Base-by-base conservation (phyloP, 1,284 basidiomycete species). In the Meira nashicola region DNA sequence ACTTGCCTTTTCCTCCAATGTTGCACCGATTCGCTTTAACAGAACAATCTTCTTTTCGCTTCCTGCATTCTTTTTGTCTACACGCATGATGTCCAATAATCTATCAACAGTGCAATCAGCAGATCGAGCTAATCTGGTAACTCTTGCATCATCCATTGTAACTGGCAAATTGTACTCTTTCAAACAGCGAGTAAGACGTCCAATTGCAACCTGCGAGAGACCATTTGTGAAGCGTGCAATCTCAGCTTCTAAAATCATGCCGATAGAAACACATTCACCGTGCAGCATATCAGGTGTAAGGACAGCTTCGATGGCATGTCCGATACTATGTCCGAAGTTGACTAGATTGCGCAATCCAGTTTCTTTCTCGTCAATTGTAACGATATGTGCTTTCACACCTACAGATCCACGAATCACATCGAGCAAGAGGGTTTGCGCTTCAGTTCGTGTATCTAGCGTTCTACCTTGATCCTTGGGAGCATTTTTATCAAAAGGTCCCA, bases 41-140 rank as follows among this genome's bases (percentile, higher is more conserved):
- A 98, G 83, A 49, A 98, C 95, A 63, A 98, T 86, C 82, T 95
- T 96, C 83, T 95, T 96, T 71, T 87, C 86, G 43, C 58, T 84
- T 74, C 57, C 94, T 59, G 87, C 87, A 79, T 98, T 98, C 84
- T 99, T 98, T 84, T 99, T 98, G 84, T 99, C 94, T 63, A 98
- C 87, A 65, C 84, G 85, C 85, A 86, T 86, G 76, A 96, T 89
- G 79, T 97, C 92, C 48, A 98, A 84, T 14, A 99, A 83, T 19
- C 86, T 84, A 61, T 90, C 87, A 54, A 92, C 87, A 14, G 87
- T 87, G 60, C 97, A 85, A 55, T 84, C 81, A 53, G 77, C 71
- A 10, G 89, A 83, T 80, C 5, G 89, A 86, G 66, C 89, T 87
- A 64, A 89, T 87, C 46, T 82, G 73, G 66, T 66, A 53, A 78